phyloP scores from a whole-genome alignment of 768 basidiomycete species.

The Lactifluus volemus region DNA sequence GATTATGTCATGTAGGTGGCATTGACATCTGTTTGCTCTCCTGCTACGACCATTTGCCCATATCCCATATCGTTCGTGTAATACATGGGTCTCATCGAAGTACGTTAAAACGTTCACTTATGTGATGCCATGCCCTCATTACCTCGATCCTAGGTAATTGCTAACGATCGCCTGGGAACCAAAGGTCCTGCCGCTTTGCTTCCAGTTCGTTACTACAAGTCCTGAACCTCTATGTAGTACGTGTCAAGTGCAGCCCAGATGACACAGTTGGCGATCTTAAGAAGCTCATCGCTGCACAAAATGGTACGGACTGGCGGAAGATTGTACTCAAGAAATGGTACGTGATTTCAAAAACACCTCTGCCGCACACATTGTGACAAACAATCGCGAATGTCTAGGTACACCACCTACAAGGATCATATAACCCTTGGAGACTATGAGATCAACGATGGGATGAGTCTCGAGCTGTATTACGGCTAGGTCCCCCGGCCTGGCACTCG shows the following conservation, averaged over 20 bases:
- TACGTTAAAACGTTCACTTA: conserved; percentile 8
- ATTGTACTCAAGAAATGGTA: conserved; percentile 97
- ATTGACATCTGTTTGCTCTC: not conserved
- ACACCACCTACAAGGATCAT: conserved; percentile 93
- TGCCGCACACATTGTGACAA: not conserved
- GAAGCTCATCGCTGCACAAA: conserved; percentile 94
- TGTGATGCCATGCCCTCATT: not conserved
- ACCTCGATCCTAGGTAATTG: conserved; percentile 58
- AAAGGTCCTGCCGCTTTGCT: conserved; percentile 55
- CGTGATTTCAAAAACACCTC: conserved; percentile 21
- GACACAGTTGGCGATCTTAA: conserved; percentile 98
- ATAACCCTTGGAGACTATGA: conserved; percentile 90
- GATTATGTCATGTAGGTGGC: not conserved
- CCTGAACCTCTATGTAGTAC: conserved; percentile 42
- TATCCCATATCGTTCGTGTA: not conserved
- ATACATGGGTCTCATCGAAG: conserved; percentile 29
- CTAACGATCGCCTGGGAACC: conserved; percentile 90
- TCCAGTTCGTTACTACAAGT: not conserved
- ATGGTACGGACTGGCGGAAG: conserved; percentile 76
- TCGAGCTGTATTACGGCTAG: conserved; percentile 73
- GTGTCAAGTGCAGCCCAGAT: conserved; percentile 90
- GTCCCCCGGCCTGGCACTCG: not conserved
- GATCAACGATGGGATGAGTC: conserved; percentile 87
- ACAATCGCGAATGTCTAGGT: conserved; percentile 41
- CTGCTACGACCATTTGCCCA: not conserved